Evolutionary conservation across 2,329 filamentous ascomycete species (phyloP).

Genomic region (Ophiostoma quercus): DNA sequence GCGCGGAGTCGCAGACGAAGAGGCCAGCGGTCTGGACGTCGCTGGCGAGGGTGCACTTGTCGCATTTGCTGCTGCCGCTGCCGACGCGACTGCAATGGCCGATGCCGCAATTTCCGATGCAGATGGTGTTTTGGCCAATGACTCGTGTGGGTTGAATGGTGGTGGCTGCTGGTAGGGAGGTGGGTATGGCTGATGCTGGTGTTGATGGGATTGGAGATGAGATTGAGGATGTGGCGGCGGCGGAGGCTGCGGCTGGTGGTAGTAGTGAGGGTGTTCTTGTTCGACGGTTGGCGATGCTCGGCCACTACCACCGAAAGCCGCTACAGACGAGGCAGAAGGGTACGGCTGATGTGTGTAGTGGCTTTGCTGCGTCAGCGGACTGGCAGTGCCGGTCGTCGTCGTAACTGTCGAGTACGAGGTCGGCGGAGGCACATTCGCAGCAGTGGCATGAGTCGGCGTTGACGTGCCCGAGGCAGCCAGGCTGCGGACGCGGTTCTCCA

Average conservation of each 20-base stretch:
- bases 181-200: neutral
- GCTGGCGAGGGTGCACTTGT: constrained; percentile 23
- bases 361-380: constrained; percentile 10
- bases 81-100: neutral
- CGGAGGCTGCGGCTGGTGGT: constrained; percentile 21
- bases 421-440: constrained; percentile 26
- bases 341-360: constrained; percentile 24
- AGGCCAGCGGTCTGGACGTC: neutral
- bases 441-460: constrained; percentile 28
- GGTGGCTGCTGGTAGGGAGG: neutral
- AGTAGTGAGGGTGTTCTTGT: neutral
- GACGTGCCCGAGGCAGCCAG: constrained; percentile 40
- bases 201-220: neutral
- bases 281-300: neutral
- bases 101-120: neutral
- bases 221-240: neutral
- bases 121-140: neutral
- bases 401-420: constrained; percentile 16
- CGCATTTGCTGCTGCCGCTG: constrained; percentile 25
- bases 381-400: constrained; percentile 14
- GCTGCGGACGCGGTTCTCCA: constrained; percentile 59
- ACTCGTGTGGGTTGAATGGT: neutral
- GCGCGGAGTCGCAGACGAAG: neutral
- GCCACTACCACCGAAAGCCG: constrained; percentile 20
- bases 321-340: neutral